These are phyloP conservation scores for Neurospora sp. DNA, from an alignment of 495 filamentous ascomycete species.

Conservation along the genomic window DNA sequence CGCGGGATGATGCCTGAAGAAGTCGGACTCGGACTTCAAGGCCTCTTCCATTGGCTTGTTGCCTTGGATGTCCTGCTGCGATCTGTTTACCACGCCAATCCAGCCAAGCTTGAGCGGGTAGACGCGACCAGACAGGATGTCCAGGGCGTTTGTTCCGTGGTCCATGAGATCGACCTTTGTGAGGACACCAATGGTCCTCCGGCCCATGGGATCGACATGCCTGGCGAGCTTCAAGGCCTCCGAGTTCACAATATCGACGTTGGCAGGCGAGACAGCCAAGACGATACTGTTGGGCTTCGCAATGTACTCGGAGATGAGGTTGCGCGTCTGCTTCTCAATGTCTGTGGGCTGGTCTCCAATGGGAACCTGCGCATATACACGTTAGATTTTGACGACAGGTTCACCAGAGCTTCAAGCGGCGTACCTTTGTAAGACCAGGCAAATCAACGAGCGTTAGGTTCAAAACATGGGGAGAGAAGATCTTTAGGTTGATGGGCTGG, in stretches of 20 bases:
- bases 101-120: slow-evolving; percentile 97
- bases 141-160: slow-evolving; percentile 94
- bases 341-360: slow-evolving; percentile 97
- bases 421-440: slow-evolving; percentile 89
- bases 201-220: slow-evolving; percentile 91
- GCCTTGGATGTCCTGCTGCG: slow-evolving; percentile 95
- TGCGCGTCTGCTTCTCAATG: slow-evolving; percentile 97
- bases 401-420: slow-evolving; percentile 5
- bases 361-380: slow-evolving; percentile 49
- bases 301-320: slow-evolving; percentile 95
- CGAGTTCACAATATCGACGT: slow-evolving; percentile 97
- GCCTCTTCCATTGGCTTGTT: slow-evolving; percentile 88
- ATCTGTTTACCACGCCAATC: slow-evolving; percentile 96
- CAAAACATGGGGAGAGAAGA: slow-evolving; percentile 94
- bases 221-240: slow-evolving; percentile 94
- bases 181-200: slow-evolving; percentile 91
- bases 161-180: slow-evolving; percentile 99
- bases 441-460: slow-evolving; percentile 95
- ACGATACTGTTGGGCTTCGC: slow-evolving; percentile 99
- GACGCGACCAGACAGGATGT: slow-evolving; percentile 91
- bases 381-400: slow-evolving; percentile 5
- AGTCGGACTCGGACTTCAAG: slow-evolving; percentile 81
- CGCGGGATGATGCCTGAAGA: slow-evolving; percentile 93
- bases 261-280: slow-evolving; percentile 91
- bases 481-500: slow-evolving; percentile 96